Conservation (phyloP, 768 basidiomycete genomes). For the Kwoniella bestiolae region DNA sequence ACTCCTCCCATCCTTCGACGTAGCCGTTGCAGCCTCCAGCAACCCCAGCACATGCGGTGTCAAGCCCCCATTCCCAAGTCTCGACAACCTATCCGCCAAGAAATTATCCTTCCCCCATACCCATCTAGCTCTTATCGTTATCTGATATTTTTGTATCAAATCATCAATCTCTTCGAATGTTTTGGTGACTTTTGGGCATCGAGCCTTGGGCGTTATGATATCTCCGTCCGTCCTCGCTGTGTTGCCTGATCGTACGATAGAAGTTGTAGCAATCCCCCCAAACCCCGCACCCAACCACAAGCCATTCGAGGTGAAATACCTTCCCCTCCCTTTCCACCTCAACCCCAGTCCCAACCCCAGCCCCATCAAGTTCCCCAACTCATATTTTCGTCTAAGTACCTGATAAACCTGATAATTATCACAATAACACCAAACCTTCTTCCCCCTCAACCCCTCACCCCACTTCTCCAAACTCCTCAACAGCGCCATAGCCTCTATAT, state of each 20-base stretch:
- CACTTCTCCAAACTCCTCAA: constrained; percentile 12
- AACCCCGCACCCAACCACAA: too few species aligned
- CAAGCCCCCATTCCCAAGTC: constrained; percentile 6
- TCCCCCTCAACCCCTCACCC: constrained; percentile 14
- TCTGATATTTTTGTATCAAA: constrained; percentile 10
- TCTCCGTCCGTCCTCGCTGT: too few species aligned
- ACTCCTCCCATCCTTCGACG: background rate
- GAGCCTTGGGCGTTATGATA: background rate
- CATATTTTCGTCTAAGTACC: constrained; percentile 6
- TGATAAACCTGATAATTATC: constrained; percentile 27
- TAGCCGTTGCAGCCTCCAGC: background rate
- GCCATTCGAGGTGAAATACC: constrained; percentile 1
- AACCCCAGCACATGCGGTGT: constrained; percentile 13
- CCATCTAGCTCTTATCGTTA: constrained; percentile 19
- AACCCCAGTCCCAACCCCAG: background rate
- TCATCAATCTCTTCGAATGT: constrained; percentile 23
- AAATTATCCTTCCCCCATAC: constrained; percentile 27
- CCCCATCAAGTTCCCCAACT: background rate
- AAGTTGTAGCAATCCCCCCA: too few species aligned
- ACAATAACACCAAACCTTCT: constrained; percentile 27
- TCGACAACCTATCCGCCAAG: constrained; percentile 17
- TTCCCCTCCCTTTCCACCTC: background rate
- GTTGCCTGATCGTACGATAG: too few species aligned
- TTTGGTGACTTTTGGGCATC: constrained; percentile 1
- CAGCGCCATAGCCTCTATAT: constrained; percentile 20